phyloP scores from a whole-genome alignment of 192 early-diverging fungal species.

The Backusella liffmaniae region DNA sequence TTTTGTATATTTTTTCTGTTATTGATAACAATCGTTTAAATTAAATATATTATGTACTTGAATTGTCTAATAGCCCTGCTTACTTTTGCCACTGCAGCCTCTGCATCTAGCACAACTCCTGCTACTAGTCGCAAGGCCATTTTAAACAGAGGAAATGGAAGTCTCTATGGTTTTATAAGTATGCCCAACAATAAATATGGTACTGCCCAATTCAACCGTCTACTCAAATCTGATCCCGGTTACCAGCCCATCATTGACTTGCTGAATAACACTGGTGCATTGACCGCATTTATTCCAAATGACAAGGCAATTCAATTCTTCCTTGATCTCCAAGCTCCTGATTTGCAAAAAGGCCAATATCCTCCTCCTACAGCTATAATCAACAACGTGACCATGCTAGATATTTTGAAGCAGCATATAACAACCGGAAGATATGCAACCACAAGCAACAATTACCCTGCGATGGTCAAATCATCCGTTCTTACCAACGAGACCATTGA shows the following conservation, averaged over 20 bases:
- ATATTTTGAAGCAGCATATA: conserved; percentile 9
- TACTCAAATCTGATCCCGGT: neutral
- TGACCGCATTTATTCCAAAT: neutral
- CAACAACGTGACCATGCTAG: neutral
- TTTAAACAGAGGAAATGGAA: neutral
- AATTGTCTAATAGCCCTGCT: neutral
- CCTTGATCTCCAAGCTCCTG: neutral
- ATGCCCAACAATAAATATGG: neutral
- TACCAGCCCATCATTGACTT: conserved; percentile 8
- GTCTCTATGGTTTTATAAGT: neutral
- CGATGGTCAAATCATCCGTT: neutral
- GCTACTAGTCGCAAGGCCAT: neutral
- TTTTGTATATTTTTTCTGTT: neutral
- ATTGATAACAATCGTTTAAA: neutral
- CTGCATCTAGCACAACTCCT: neutral
- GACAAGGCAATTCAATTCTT: neutral
- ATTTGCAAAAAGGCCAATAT: neutral
- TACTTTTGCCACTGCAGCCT: neutral
- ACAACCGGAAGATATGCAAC: neutral
- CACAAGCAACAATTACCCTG: neutral
- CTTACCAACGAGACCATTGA: neutral
- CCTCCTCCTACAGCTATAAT: neutral
- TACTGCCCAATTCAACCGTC: neutral
- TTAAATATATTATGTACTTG: neutral
- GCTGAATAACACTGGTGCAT: neutral